Evolutionary conservation across 2,329 filamentous ascomycete species (phyloP), one percentile per base, ranked within the genome.

Genomic region (Cryphonectria radicalis): DNA sequence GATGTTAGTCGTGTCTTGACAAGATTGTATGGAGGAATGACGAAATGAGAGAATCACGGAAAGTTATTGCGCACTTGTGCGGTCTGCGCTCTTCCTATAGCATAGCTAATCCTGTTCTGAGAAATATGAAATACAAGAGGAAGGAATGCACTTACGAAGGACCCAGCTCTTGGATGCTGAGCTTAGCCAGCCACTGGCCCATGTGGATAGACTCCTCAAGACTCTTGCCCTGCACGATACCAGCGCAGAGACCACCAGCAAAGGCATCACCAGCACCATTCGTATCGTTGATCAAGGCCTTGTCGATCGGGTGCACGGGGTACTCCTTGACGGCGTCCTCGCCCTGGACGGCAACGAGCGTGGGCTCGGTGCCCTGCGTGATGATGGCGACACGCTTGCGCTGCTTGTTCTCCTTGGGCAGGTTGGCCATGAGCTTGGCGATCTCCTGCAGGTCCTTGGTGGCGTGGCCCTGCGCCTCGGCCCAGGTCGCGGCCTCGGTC

Each of bases 231-330:
- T 95, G 87, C 74, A 97, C 91, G 74, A 98, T 86, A 79, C 95
- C 96, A 68, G 96, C 96, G 70, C 93, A 87, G 84, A 99, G 94
- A 74, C 96, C 96, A 79, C 94, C 96, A 72, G 96, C 95, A 79
- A 99, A 99, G 68, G 96, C 95, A 81, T 99, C 96, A 81, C 94
- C 96, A 74, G 96, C 96, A 80, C 96, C 96, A 80, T 95, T 98
- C 82, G 95, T 98, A 84, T 99, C 96, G 82, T 92, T 92, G 84
- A 99, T 98, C 84, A 93, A 86, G 66, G 89, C 87, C 81, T 88
- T 85, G 76, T 89, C 86, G 77, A 99, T 95, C 77, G 89, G 86
- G 81, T 93, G 93, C 67, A 99, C 94, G 28, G 91, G 88, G 85
- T 91, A 96, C 81, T 93, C 89, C 84, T 91, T 90, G 78, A 96